Base-by-base conservation (phyloP, 805 yeast species). In the Spathaspora gorwiae region DNA sequence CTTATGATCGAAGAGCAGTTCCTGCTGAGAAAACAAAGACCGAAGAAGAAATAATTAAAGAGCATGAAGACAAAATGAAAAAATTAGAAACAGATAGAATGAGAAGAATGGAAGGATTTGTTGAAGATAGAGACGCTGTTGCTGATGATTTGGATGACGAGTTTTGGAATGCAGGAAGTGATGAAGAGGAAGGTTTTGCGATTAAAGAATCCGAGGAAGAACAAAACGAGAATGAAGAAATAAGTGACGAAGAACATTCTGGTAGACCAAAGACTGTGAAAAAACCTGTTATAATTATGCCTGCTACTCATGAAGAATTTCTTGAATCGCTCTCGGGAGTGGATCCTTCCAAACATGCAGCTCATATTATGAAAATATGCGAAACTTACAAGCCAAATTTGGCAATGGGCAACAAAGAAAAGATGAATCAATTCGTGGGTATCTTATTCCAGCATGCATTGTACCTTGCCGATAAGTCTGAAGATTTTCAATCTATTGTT, bases 11-110 rank as follows among this genome's bases (percentile, higher is more conserved):
- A 62, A 75, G 90, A 59, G 84, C 94, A 9, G 90, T 76, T 1
- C 94, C 94, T 30, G 81, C 90, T 19, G 92, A 85, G 45, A 75
- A 90, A 65, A 84, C 92, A 2, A 84, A 85, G 60, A 85, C 94
- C 1, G 82, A 76, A 2, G 90, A 86, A 61, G 94, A 87, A 61
- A 44, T 84, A 10, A 69, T 67, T 39, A 67, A 72, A 35, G 92
- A 85, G 56, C 77, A 76, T 53, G 75, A 72, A 14, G 84, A 79
- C n/a, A 78, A 75, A 54, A 68, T 73, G 69, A 78, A 79, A 52
- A 72, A 76, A 54, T 65, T 86, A 52, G 90, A 88, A 61, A 79
- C 76, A 40, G 90, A 78, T 45, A 75, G 95, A 66, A 53, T 75
- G 50, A 78, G 76, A 54, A 79, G 95, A 72, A 87, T 87, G 95